Percentiles rank a stretch among this genome's conserved stretches.
Evolutionary conservation across 1,284 basidiomycete genomes (phyloP).

Genomic region (Ceraceosorus guamensis): DNA sequence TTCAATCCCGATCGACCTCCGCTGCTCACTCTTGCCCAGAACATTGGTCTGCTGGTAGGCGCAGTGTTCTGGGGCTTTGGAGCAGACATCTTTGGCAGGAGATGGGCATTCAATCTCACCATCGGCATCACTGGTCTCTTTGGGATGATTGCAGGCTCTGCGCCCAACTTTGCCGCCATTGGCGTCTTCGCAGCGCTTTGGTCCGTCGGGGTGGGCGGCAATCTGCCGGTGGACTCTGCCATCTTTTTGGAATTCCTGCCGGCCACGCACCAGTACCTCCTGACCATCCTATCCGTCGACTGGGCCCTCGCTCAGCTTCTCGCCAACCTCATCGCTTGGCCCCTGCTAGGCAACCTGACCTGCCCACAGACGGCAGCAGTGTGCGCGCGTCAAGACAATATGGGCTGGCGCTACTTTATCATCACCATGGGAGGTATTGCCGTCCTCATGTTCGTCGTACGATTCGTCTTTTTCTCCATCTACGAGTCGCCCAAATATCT

Average conservation of each 20-base stretch:
- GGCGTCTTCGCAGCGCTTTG: slow-evolving; percentile 23
- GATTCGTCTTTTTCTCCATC: slow-evolving; percentile 36
- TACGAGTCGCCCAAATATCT: slow-evolving; percentile 39
- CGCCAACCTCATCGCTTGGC: slow-evolving; percentile 29
- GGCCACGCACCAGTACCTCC: slow-evolving; percentile 23
- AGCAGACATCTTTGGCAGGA: slow-evolving; percentile 30
- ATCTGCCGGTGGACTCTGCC: slow-evolving; percentile 31
- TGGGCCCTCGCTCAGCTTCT: slow-evolving; percentile 35
- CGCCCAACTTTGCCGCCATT: slow-evolving; percentile 25
- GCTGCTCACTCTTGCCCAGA: slow-evolving; percentile 4
- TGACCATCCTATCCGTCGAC: slow-evolving; percentile 30
- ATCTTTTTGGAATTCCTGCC: slow-evolving; percentile 33
- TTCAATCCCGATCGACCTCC: too few species aligned
- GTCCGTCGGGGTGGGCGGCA: slow-evolving; percentile 33
- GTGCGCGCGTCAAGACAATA: slow-evolving; percentile 29
- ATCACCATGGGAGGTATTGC: slow-evolving; percentile 38
- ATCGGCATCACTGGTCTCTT: slow-evolving; percentile 27
- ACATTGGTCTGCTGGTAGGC: slow-evolving; percentile 20
- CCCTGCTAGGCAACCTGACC: slow-evolving; percentile 24
- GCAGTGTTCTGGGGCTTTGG: slow-evolving; percentile 35
- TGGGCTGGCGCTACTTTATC: slow-evolving; percentile 41
- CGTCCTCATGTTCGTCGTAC: slow-evolving; percentile 34
- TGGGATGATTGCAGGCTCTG: slow-evolving; percentile 25
- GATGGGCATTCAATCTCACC: slow-evolving; percentile 35
- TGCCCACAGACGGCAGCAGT: slow-evolving; percentile 17